These are phyloP conservation scores for Phascolomyces articulosus DNA, from an alignment of 371 early-diverging fungal species.

Conservation along the genomic window DNA sequence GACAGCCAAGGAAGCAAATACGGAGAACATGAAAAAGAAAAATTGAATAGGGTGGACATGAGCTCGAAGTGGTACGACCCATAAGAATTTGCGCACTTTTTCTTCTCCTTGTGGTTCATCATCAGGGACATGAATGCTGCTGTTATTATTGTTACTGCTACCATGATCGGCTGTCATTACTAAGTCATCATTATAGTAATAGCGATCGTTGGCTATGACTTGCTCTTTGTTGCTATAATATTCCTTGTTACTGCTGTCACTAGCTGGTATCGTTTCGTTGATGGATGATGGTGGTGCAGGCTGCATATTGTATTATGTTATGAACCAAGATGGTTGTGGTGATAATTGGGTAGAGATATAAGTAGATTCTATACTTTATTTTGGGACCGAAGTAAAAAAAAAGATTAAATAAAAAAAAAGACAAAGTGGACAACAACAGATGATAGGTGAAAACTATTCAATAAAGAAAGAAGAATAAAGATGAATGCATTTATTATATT, in stretches of 20 bases:
- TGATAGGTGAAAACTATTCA: too few species aligned
- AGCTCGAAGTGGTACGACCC: conserved; percentile 35
- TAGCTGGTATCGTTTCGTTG: neutral
- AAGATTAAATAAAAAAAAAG: too few species aligned
- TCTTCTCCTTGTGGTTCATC: neutral
- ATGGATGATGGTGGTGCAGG: too few species aligned
- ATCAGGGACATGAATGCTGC: neutral
- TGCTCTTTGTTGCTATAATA: neutral
- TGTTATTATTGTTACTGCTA: neutral
- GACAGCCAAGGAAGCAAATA: conserved; percentile 29
- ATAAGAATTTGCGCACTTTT: conserved; percentile 35
- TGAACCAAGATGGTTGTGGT: too few species aligned
- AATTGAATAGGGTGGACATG: conserved; percentile 42
- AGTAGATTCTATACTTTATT: too few species aligned
- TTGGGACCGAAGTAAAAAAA: too few species aligned
- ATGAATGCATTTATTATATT: too few species aligned
- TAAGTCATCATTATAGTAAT: neutral
- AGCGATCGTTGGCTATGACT: neutral
- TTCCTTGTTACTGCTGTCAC: neutral
- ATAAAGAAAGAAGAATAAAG: too few species aligned
- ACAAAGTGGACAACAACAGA: too few species aligned
- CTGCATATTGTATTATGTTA: too few species aligned
- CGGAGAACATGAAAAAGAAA: conserved; percentile 33
- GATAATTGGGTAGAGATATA: too few species aligned
- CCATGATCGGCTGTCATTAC: neutral